Percentiles rank a stretch among this genome's conserved stretches.
Conservation (phyloP, 2,329 filamentous ascomycete genomes). For the Ophiocordyceps camponoti-leonardi region DNA sequence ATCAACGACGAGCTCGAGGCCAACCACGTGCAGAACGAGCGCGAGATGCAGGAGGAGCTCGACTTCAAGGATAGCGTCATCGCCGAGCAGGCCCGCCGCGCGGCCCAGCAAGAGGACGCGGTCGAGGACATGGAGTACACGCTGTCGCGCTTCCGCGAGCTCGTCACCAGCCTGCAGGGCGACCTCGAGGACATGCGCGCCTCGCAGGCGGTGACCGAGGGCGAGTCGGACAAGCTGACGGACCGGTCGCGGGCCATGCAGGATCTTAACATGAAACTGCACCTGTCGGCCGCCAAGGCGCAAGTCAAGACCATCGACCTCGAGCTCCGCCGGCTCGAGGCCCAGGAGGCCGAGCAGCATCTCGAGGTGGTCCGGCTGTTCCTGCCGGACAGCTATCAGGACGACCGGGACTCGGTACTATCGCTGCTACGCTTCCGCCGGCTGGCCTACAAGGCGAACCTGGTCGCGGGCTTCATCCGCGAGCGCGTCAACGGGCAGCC, state of each 20-base stretch:
- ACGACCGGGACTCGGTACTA: conserved; percentile 72
- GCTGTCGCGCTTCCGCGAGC: conserved; percentile 70
- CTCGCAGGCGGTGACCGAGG: conserved; percentile 81
- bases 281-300: conserved; percentile 75
- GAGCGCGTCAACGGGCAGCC: conserved; percentile 56
- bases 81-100: conserved; percentile 59
- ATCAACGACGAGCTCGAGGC: conserved; percentile 88
- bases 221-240: conserved; percentile 79
- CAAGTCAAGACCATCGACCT: conserved; percentile 90
- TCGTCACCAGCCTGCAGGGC: conserved; percentile 69
- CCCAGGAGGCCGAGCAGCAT: conserved; percentile 76
- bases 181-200: conserved; percentile 86
- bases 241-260: conserved; percentile 85
- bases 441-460: conserved; percentile 70
- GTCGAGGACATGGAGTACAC: conserved; percentile 86
- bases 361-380: conserved; percentile 79
- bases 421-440: conserved; percentile 78
- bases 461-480: conserved; percentile 63
- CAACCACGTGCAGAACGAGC: conserved; percentile 84
- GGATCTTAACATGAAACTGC: conserved; percentile 89
- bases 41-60: conserved; percentile 85
- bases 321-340: conserved; percentile 71
- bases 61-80: conserved; percentile 77
- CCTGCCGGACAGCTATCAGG: conserved; percentile 66
- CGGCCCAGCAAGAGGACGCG: conserved; percentile 58